Base-by-base conservation (phyloP, 176 grass and related monocot species). In the Eragrostis curvula region DNA sequence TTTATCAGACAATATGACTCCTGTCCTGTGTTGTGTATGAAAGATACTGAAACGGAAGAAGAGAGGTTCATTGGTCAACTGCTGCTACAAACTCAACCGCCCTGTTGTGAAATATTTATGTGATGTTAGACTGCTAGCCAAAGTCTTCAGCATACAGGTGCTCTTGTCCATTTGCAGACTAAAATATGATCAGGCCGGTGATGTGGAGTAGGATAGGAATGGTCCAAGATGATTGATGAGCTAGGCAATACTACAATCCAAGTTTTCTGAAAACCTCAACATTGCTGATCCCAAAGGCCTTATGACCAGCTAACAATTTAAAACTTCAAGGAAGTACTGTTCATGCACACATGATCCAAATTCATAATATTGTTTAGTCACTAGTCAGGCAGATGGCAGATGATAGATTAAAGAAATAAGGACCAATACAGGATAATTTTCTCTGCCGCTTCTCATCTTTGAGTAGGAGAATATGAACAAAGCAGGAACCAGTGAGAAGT, bases 141-240 rank as follows among this genome's bases (percentile, higher is more conserved):
- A 81, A 89, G 63, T 70, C 49, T 68, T 68, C 39, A 32, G 64
- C 43, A 5, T 70, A 40, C 53, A 36, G 21, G 21, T 41, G 48
- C 12, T 81, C 16, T 79, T 86, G 83, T 78, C 78, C 49, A 83
- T 86, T 43, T 82, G 67, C 28, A 60, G 78, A 66, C 8, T 77
- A 82, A 68, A 82, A 86, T 44, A 61, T 49, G 42, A 53, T 60
- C n/a, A 89, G 40, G 15, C 28, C 9, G 57, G 57, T 70, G 57
- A 89, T 73, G 39, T 84, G n/a, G n/a, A 36, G 75, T 46, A 29
- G 52, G 66, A 72, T 70, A 25, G 64, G 21, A 76, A 85, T 16
- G 79, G 66, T 66, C 32, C 47, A 46, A 30, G 62, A 85, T 89
- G 58, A 85, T 67, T 71, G 8, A 71, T 32, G 78, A 77, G 71